Evolutionary conservation across 1,284 basidiomycete species (phyloP).

Genomic region (Volvariella surrecta): DNA sequence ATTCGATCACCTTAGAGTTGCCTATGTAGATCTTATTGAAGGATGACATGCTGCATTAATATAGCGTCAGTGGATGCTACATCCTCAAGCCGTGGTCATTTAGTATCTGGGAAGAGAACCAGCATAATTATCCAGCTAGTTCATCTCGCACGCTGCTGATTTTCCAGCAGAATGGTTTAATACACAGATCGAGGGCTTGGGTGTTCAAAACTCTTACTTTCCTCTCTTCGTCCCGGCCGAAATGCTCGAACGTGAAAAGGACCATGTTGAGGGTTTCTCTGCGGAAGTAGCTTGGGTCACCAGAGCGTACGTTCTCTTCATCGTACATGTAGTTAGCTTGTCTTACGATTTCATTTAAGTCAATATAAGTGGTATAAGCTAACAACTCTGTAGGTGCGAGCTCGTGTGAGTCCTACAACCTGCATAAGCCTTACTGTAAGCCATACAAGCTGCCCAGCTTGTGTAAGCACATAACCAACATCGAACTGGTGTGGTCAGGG

Average conservation of each 20-base stretch:
- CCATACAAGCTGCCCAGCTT: no score
- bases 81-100: constrained; percentile 98
- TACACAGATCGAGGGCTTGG: constrained; percentile 85
- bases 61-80: constrained; percentile 97
- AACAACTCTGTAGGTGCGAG: no score
- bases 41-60: constrained; percentile 99
- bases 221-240: constrained; percentile 97
- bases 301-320: constrained; percentile 61
- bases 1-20: constrained; percentile 8
- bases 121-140: constrained; percentile 43
- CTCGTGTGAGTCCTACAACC: no score
- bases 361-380: no score
- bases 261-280: constrained; percentile 99
- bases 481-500: no score
- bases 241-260: constrained; percentile 94
- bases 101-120: constrained; percentile 94
- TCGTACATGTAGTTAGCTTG: constrained; percentile 1
- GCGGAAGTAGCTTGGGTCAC: constrained; percentile 99
- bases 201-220: constrained; percentile 97
- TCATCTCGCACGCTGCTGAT: constrained; percentile 3
- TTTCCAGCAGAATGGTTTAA: constrained; percentile 85
- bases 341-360: no score
- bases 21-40: constrained; percentile 81
- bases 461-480: no score
- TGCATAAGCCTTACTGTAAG: no score